Conservation (phyloP, 2,329 filamentous ascomycete species). For the Zalaria obscura region DNA sequence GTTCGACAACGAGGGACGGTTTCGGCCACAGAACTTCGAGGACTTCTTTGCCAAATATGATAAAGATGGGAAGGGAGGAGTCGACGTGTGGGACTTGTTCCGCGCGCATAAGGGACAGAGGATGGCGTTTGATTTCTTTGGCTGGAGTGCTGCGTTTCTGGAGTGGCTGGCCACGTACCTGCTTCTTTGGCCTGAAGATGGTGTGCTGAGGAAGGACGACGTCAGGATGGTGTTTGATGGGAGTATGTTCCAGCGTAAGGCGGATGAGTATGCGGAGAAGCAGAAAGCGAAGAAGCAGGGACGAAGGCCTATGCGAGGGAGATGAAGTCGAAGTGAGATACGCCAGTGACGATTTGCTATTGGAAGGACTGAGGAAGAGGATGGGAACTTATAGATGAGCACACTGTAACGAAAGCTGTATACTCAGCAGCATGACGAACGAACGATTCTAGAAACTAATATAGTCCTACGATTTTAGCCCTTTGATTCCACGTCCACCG, state of each 20-base stretch:
- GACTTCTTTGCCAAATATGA: conserved; percentile 35
- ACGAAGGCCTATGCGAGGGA: background rate
- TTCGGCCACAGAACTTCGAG: conserved; percentile 32
- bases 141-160: conserved; percentile 29
- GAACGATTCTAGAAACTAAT: no score
- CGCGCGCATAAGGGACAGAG: conserved; percentile 27
- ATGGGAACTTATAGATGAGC: no score
- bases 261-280: conserved; percentile 17
- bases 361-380: no score
- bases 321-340: no score
- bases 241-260: conserved; percentile 34
- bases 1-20: conserved; percentile 32
- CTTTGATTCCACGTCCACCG: no score
- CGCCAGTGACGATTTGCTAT: no score
- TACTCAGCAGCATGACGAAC: no score
- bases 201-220: conserved; percentile 43
- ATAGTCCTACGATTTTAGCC: no score
- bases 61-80: conserved; percentile 20
- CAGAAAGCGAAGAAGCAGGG: conserved; percentile 2
- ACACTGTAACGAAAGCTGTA: no score
- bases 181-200: conserved; percentile 41
- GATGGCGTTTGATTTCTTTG: conserved; percentile 29
- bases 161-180: conserved; percentile 38
- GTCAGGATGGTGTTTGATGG: conserved; percentile 39
- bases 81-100: conserved; percentile 25